Percentiles rank a stretch among this genome's conserved stretches.
Conservation (phyloP, 805 yeast genomes). For the Metschnikowia picachoensis region DNA sequence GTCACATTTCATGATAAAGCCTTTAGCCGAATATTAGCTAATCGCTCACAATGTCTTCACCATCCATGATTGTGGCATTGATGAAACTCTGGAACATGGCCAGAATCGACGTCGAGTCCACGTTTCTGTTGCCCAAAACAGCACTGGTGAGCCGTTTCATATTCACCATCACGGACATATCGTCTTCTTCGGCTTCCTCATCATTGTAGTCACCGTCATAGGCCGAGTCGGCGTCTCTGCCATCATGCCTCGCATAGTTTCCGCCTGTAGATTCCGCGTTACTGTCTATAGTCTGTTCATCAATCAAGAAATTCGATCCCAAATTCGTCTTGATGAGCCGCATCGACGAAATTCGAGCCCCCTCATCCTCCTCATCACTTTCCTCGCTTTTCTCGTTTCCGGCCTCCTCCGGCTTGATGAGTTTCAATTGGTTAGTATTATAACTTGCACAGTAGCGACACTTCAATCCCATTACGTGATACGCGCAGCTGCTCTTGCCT, state of each 20-base stretch:
- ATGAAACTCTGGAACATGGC: slow-evolving; percentile 37
- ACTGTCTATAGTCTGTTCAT: slow-evolving; percentile 22
- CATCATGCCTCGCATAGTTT: not conserved
- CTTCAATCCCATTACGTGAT: slow-evolving; percentile 82
- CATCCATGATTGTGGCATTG: slow-evolving; percentile 23
- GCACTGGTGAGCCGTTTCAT: slow-evolving; percentile 23
- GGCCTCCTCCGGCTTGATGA: slow-evolving; percentile 66
- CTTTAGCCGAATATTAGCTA: not conserved
- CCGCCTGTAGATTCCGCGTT: slow-evolving; percentile 4
- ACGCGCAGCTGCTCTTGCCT: slow-evolving; percentile 69
- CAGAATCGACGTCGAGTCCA: slow-evolving; percentile 33
- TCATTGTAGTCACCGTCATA: slow-evolving; percentile 25
- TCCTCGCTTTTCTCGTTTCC: slow-evolving; percentile 38
- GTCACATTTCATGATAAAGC: too few species aligned
- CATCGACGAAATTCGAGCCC: slow-evolving; percentile 22
- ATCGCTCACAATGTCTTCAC: not conserved
- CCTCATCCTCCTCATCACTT: slow-evolving; percentile 11
- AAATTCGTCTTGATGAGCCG: slow-evolving; percentile 33
- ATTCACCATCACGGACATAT: slow-evolving; percentile 23
- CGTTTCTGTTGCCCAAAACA: slow-evolving; percentile 15
- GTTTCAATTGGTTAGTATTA: slow-evolving; percentile 70
- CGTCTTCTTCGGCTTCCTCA: slow-evolving; percentile 23
- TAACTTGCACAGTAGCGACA: slow-evolving; percentile 86
- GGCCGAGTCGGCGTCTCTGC: slow-evolving; percentile 3
- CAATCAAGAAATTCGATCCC: slow-evolving; percentile 36